Conservation (phyloP, 2,329 filamentous ascomycete genomes). For the Neocucurbitaria cava region DNA sequence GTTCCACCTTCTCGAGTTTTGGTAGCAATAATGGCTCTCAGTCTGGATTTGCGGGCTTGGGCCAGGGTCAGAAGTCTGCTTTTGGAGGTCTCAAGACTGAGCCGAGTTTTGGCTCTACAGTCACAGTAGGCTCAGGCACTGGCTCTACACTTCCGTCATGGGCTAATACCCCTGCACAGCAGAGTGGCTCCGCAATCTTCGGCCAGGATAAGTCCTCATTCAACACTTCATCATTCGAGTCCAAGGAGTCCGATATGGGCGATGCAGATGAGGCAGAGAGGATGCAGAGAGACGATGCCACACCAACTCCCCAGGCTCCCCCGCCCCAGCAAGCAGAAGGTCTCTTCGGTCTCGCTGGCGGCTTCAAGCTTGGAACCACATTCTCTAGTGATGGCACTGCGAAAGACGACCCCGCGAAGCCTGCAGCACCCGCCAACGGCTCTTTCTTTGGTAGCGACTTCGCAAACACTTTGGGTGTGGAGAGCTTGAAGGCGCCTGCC, state of each 20-base stretch:
- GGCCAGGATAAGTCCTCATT: constrained; percentile 40
- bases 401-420: constrained; percentile 65
- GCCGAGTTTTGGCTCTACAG: constrained; percentile 52
- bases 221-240: constrained; percentile 37
- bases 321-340: constrained; percentile 31
- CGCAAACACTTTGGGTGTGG: constrained; percentile 62
- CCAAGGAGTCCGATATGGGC: constrained; percentile 40
- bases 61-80: constrained; percentile 34
- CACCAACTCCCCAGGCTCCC: constrained; percentile 42
- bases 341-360: constrained; percentile 45
- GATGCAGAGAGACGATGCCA: constrained; percentile 43
- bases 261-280: constrained; percentile 34
- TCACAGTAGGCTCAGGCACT: constrained; percentile 45
- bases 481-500: constrained; percentile 31
- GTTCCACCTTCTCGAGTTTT: constrained; percentile 33
- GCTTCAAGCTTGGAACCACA: constrained; percentile 72
- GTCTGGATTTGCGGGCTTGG: constrained; percentile 43
- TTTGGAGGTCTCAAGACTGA: constrained; percentile 39
- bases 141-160: constrained; percentile 44
- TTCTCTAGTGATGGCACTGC: constrained; percentile 70
- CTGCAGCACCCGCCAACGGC: constrained; percentile 51
- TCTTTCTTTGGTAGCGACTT: constrained; percentile 70
- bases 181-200: constrained; percentile 31
- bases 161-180: constrained; percentile 40
- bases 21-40: constrained; percentile 14